Conservation (phyloP, 441 rosid genomes). For the Adansonia madagascariensis region DNA sequence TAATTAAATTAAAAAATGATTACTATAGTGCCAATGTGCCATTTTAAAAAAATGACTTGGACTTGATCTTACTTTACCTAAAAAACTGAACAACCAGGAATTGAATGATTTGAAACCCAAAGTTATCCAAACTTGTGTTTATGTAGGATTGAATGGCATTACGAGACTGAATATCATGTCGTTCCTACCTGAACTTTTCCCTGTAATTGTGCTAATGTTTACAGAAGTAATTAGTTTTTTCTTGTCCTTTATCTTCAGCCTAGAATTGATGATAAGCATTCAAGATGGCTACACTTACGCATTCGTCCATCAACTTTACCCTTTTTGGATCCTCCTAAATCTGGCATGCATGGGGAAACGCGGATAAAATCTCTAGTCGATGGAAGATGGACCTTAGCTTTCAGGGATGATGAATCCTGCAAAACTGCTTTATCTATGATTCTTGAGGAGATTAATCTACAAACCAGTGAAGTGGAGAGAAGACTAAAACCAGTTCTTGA, state of each 20-base stretch:
- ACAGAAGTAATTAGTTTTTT: not conserved
- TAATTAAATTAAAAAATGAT: not conserved
- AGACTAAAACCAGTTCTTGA: slow-evolving; percentile 66
- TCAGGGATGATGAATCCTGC: slow-evolving; percentile 81
- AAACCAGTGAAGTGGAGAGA: slow-evolving; percentile 72
- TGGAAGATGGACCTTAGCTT: slow-evolving; percentile 96
- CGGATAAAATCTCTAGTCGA: slow-evolving; percentile 78
- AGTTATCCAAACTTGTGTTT: not conserved
- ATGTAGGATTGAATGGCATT: not conserved
- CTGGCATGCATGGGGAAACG: slow-evolving; percentile 41
- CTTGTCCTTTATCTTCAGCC: slow-evolving; percentile 57
- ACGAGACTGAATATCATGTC: not conserved
- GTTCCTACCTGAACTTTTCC: not conserved
- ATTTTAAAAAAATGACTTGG: not conserved
- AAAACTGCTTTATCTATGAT: slow-evolving; percentile 72
- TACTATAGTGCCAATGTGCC: not conserved
- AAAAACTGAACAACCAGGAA: not conserved
- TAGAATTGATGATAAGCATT: slow-evolving; percentile 75
- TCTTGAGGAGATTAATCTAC: slow-evolving; percentile 60
- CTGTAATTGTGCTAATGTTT: not conserved
- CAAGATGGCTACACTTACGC: slow-evolving; percentile 86
- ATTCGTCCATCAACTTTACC: slow-evolving; percentile 87
- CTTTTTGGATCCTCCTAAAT: slow-evolving; percentile 59
- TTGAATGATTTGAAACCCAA: not conserved
- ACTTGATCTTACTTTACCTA: not conserved